A percentile compares a stretch with the other conserved stretches of the same genome.
Evolutionary conservation across 2,329 filamentous ascomycete species (phyloP).

Genomic region (Polytolypa hystricis): DNA sequence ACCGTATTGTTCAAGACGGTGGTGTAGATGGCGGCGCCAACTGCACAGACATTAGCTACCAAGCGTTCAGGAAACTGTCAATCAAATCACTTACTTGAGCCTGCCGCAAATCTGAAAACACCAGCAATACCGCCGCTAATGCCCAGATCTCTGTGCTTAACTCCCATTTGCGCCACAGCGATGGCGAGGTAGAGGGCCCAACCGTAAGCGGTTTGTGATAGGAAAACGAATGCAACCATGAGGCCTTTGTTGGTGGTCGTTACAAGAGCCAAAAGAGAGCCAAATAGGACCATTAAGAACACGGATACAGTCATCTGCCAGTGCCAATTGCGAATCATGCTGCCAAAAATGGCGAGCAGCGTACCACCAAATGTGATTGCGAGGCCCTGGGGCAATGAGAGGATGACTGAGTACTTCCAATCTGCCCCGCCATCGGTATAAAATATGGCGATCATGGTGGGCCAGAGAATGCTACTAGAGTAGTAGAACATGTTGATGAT

Average conservation of each 20-base stretch:
- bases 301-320: conserved; percentile 37
- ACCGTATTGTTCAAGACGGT: conserved; percentile 32
- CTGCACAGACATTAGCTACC: conserved; percentile 7
- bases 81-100: conserved; percentile 18
- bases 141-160: conserved; percentile 39
- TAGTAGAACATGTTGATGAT: conserved; percentile 46
- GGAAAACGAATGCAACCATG: conserved; percentile 39
- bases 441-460: conserved; percentile 38
- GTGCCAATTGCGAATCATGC: conserved; percentile 35
- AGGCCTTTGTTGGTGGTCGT: conserved; percentile 35
- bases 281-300: conserved; percentile 39
- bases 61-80: not conserved
- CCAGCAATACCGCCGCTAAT: conserved; percentile 35
- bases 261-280: conserved; percentile 33
- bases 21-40: conserved; percentile 33
- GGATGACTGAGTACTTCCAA: conserved; percentile 24
- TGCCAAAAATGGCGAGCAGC: conserved; percentile 32
- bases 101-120: conserved; percentile 34
- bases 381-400: conserved; percentile 37
- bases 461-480: conserved; percentile 36
- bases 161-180: conserved; percentile 40
- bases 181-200: conserved; percentile 40
- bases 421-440: conserved; percentile 28
- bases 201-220: conserved; percentile 36
- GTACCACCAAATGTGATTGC: conserved; percentile 35